Base-by-base conservation (phyloP, 371 early-diverging fungal genomes). In the Dipsacomyces acuminosporus region DNA sequence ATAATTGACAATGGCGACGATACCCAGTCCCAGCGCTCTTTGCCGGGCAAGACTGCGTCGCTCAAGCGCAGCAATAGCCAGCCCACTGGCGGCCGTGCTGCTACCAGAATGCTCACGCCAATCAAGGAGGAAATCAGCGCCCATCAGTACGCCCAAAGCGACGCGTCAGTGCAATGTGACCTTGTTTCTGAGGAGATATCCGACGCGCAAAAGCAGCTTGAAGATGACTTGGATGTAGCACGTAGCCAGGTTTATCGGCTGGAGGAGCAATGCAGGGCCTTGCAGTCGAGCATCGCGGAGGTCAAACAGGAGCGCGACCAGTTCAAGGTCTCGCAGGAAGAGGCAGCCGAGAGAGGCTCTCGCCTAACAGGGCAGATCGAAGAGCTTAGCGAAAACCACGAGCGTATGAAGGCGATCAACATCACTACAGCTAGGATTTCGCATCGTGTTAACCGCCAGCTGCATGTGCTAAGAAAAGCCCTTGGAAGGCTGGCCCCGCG, bases 241-340 rank as follows among this genome's bases (percentile, higher is more conserved):
- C 51, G 35, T 13, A 47, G 20, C 2, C 45, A 46, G 30, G 26
- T 35, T 13, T 48, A 34, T 17, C 36, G n/a, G 24, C 41, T 47
- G 22, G 56, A 55, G 45, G 58, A 41, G 9, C 56, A 69, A 11
- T 40, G 55, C 19, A 43, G 48, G 5, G 41, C 47, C 13, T 45
- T 59, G 41, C 49, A 61, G 11, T 41, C 44, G 20, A 35, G 49
- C 3, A 52, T 69, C 11, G 55, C 70, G 19, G 47, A 45, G 25
- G 59, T 41, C 8, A 48, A 55, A 45, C 70, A 69, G 26, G 70
- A 69, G 56, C 64, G 70, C 19, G 67, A 65, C 23, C 70, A 69
- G 55, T 69, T 66, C 70, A 47, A 45, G 24, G 56, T 30, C 1
- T 54, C 64, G 23, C 59, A 66, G 9, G 70, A 69, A 51, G 70